Evolutionary conservation across 305 asterid species (phyloP).

Genomic region (Euphrasia arctica): DNA sequence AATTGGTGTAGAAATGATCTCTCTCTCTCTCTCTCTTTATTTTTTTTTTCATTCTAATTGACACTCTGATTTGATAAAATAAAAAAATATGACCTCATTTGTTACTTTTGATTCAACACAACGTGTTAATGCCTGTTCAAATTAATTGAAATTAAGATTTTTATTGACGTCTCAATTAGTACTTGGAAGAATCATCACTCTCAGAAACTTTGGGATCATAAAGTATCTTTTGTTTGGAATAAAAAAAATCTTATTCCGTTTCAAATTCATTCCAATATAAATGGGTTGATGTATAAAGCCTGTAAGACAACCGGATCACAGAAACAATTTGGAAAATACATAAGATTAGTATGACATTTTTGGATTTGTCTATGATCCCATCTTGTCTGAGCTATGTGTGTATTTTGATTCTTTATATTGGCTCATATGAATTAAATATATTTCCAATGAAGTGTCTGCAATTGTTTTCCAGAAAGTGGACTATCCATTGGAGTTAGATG

Average conservation of each 20-base stretch:
- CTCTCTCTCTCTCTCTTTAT: background rate
- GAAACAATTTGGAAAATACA: constrained; percentile 10
- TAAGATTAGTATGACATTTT: background rate
- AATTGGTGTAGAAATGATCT: constrained; percentile 7
- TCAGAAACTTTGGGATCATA: no score
- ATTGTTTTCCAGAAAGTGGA: constrained; percentile 76
- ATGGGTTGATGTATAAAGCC: background rate
- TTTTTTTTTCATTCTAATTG: background rate
- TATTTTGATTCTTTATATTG: background rate
- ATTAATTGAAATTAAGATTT: background rate
- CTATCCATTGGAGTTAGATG: constrained; percentile 91
- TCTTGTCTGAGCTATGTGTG: constrained; percentile 5
- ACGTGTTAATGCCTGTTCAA: constrained; percentile 9
- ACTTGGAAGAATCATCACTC: no score
- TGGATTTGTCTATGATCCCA: constrained; percentile 5
- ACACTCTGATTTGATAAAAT: background rate
- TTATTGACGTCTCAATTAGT: background rate
- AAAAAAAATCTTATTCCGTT: background rate
- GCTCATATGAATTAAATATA: constrained; percentile 15
- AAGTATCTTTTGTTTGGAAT: background rate
- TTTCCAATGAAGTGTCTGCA: background rate
- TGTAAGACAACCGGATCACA: background rate
- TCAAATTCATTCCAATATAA: constrained; percentile 3
- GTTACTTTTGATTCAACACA: background rate
- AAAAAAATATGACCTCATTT: background rate